These are phyloP conservation scores for Boechera retrofracta DNA, from an alignment of 345 rosid genomes.

Conservation along the genomic window DNA sequence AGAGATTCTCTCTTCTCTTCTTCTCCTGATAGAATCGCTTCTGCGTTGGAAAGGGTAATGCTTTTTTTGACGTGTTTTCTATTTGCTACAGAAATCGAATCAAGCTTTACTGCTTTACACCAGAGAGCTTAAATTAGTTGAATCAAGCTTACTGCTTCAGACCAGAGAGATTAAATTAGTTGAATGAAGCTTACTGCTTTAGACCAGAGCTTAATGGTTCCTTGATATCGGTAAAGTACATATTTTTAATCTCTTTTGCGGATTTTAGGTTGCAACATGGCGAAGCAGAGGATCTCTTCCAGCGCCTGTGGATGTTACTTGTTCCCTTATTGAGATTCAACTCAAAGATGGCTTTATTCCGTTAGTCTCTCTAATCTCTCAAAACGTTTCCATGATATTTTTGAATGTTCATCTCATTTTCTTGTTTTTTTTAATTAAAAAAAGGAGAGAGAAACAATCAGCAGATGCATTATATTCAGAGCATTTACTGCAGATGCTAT, in stretches of 20 bases:
- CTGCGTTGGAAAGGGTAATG: constrained; percentile 73
- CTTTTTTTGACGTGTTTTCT: background rate
- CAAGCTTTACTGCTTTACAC: constrained; percentile 8
- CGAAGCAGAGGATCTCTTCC: constrained; percentile 86
- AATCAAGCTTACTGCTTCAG: constrained; percentile 19
- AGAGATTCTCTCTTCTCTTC: constrained; percentile 83
- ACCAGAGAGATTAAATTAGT: constrained; percentile 12
- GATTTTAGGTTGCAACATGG: constrained; percentile 73
- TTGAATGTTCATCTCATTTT: constrained; percentile 10
- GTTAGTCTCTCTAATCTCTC: constrained; percentile 45
- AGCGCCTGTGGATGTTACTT: constrained; percentile 78
- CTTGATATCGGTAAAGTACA: constrained; percentile 4
- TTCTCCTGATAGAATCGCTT: constrained; percentile 55
- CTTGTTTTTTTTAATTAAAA: constrained; percentile 8
- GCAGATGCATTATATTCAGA: constrained; percentile 63
- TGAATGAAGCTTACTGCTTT: constrained; percentile 23
- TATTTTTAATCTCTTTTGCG: constrained; percentile 7
- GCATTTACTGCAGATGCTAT: constrained; percentile 77
- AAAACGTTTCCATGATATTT: background rate
- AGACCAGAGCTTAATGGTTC: constrained; percentile 13
- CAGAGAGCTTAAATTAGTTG: constrained; percentile 22
- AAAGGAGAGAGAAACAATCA: constrained; percentile 54
- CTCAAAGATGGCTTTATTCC: constrained; percentile 75
- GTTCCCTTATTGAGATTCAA: constrained; percentile 77
- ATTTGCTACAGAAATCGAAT: background rate